Evolutionary conservation across 2,329 filamentous ascomycete species (phyloP), one percentile per base, ranked within the genome.

Genomic region (Thelonectria discophora): DNA sequence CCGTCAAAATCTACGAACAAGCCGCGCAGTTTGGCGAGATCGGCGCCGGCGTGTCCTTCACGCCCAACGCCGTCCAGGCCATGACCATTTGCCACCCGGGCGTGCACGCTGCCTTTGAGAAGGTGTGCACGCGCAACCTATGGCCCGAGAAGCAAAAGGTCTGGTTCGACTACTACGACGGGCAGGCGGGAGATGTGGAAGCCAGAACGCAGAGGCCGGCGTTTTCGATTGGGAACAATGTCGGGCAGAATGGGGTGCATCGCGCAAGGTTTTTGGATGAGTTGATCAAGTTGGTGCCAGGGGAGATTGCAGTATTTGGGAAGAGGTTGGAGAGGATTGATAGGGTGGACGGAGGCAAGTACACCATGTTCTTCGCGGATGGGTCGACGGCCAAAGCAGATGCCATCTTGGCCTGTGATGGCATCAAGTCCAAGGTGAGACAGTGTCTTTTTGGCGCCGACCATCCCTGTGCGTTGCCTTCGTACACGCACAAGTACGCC

Each of bases 11-110:
- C 3, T 85, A 82, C 65, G 83, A 86, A 66, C 78, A 80, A 6
- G 77, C 81, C 0, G 49, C 73, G 0, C 68, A 71, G 1, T 79
- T 82, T 55, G 73, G 76, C 3, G 82, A 84, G 63, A 80, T 81
- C 5, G 84, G 84, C 0, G 82, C 83, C 0, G 84, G 83, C 8
- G 81, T 86, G 24, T 82, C 80, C 3, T 81, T 84, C 65, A 80
- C 77, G 8, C 81, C 81, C n/a, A 84, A 84, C 62, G 82, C 82
- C 2, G 78, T 84, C 63, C 73, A 74, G 11, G 81, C 82, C 13
- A 79, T 86, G 74, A 64, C 60, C 6, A 53, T 72, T 13, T 71
- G 82, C 8, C 75, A 78, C 53, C 76, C 77, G 0, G 69, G 71
- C n/a, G 65, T 80, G 0, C 69, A 78, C 40, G 70, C 69, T 0